Evolutionary conservation across 352 stramenopile species (phyloP), one percentile per base, ranked within the genome.

Genomic region (Phytophthora podocarpi): DNA sequence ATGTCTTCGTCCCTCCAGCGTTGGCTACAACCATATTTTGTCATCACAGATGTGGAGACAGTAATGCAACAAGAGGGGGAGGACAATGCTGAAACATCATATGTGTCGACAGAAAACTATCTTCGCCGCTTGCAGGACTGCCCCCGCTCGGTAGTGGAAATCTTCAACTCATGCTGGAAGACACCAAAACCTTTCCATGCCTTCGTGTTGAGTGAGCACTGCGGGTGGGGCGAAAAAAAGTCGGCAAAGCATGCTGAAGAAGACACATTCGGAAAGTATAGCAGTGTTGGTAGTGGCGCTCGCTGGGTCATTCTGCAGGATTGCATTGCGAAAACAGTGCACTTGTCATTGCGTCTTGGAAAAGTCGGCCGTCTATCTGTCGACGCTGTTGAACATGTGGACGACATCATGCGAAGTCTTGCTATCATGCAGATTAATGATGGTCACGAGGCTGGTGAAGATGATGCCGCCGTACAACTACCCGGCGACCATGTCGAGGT

Each of bases 371-470:
- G 76, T 15, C 41, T 90, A 3, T 87, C 80, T n/a, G 76, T 90
- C 11, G 80, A 91, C 41, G 58, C 75, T 6, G 82, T 93, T n/a
- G 82, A 95, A 50, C 74, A 83, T 15, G 75, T 93, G 2, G 86
- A 95, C 45, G 84, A 93, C 2, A 80, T 93, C 24, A 76, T 95
- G 62, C 78, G 80, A 30, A 67, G 71, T 24, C 52, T 95, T 46
- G 82, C 82, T 52, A 48, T 95, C 13, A 87, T 93, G 70, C 84
- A 95, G 50, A 64, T 95, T 21, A 93, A 95, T 39, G 75, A 90
- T 63, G 72, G 62, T 1, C 70, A 78, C 24, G 78, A 90, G 16
- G 56, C 77, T 3, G 66, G 70, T 28, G 73, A 79, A 60, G 76
- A 89, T 30, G 70, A 87, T 21, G 42, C 57, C 2, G 50, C 47